Conservation (phyloP, 2,329 filamentous ascomycete genomes). For the Aspergillus chevalieri region DNA sequence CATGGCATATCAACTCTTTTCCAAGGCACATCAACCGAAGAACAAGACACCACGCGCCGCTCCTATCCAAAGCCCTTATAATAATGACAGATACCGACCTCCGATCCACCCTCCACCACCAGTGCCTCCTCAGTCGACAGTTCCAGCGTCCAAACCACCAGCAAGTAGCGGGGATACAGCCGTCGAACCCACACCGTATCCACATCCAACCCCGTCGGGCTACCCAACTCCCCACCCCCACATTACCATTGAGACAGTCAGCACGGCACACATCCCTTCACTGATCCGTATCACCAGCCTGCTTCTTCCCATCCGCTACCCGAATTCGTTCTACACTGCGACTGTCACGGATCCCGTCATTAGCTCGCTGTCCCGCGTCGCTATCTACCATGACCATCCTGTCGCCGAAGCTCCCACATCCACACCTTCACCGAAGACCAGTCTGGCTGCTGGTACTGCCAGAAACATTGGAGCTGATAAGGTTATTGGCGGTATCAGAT, state of each 20-base stretch:
- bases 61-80: constrained; percentile 13
- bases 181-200: constrained; percentile 26
- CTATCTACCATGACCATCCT: constrained; percentile 49
- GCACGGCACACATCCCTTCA: constrained; percentile 48
- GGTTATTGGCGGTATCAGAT: constrained; percentile 45
- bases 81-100: constrained; percentile 14
- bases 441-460: constrained; percentile 3
- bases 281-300: constrained; percentile 54
- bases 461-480: constrained; percentile 31
- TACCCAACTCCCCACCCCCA: constrained; percentile 40
- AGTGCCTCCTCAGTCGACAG: constrained; percentile 18
- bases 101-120: constrained; percentile 28
- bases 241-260: constrained; percentile 49
- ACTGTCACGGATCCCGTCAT: constrained; percentile 50
- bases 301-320: constrained; percentile 57
- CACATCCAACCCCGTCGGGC: constrained; percentile 19
- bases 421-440: constrained; percentile 7
- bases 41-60: constrained; percentile 16
- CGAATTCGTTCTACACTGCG: constrained; percentile 55
- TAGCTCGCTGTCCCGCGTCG: constrained; percentile 53
- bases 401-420: constrained; percentile 20
- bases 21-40: constrained; percentile 26
- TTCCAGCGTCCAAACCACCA: constrained; percentile 19
- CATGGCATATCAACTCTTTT: constrained; percentile 36
- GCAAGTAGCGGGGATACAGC: constrained; percentile 13